A percentile compares a stretch with the other conserved stretches of the same genome.
These are phyloP conservation scores for Mycena sanguinolenta DNA, from an alignment of 768 basidiomycete species.

Conservation along the genomic window DNA sequence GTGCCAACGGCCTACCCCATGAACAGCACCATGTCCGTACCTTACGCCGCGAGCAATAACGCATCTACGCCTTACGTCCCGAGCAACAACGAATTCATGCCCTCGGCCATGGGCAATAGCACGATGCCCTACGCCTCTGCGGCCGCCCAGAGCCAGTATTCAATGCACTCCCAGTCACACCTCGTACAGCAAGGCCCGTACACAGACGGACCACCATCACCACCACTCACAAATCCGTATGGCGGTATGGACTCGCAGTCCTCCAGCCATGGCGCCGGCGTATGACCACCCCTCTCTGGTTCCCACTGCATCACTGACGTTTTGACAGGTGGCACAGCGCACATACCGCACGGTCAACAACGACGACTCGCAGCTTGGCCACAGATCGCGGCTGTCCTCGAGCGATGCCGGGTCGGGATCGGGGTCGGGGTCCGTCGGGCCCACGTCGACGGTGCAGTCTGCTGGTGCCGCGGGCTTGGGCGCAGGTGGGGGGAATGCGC, in stretches of 20 bases:
- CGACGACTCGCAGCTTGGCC: background rate
- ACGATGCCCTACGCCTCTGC: too few species aligned
- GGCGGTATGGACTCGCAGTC: slow-evolving; percentile 9
- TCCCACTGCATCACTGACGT: background rate
- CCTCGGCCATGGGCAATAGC: background rate
- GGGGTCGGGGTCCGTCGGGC: background rate
- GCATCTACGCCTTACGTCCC: too few species aligned
- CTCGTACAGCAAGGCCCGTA: background rate
- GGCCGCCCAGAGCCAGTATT: background rate
- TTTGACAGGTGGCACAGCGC: background rate
- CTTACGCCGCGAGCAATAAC: background rate
- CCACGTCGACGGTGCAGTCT: slow-evolving; percentile 17
- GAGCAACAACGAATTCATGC: too few species aligned
- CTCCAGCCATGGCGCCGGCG: background rate
- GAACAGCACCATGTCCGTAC: background rate
- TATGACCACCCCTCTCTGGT: background rate
- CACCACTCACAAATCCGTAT: slow-evolving; percentile 16
- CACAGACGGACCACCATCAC: background rate
- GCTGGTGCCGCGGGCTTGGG: slow-evolving; percentile 28
- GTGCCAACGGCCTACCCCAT: background rate
- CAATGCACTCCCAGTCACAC: background rate
- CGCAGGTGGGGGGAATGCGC: background rate
- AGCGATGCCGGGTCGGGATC: slow-evolving; percentile 4
- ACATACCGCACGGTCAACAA: slow-evolving; percentile 22
- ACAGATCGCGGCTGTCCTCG: background rate